These are phyloP conservation scores for Funneliformis caledonium DNA, from an alignment of 371 early-diverging fungal species.

Conservation along the genomic window DNA sequence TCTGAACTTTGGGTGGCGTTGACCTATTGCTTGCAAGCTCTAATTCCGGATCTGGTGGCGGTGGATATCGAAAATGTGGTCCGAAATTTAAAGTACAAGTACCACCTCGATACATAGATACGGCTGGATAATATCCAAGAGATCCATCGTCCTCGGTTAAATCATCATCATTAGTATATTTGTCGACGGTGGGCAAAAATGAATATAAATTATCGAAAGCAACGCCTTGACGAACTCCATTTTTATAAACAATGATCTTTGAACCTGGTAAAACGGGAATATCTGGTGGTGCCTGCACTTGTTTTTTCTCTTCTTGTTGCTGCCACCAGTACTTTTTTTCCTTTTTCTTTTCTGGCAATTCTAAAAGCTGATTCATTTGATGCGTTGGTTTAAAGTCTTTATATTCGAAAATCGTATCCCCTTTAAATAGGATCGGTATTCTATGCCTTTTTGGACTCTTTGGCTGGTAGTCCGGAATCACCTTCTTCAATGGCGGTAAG, in stretches of 20 bases:
- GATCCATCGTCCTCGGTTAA: slow-evolving; percentile 70
- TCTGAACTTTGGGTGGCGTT: not conserved
- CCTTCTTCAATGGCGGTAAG: slow-evolving; percentile 54
- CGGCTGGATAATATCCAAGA: slow-evolving; percentile 70
- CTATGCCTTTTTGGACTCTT: slow-evolving; percentile 60
- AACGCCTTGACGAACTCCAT: slow-evolving; percentile 67
- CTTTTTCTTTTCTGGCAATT: slow-evolving; percentile 47
- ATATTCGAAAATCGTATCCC: slow-evolving; percentile 69
- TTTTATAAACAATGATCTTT: slow-evolving; percentile 67
- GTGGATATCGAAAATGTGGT: slow-evolving; percentile 66
- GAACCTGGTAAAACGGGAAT: slow-evolving; percentile 57
- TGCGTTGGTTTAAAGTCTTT: slow-evolving; percentile 67
- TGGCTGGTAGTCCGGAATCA: slow-evolving; percentile 42
- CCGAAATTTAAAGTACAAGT: slow-evolving; percentile 72
- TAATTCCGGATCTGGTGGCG: slow-evolving; percentile 51
- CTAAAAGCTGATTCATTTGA: slow-evolving; percentile 57
- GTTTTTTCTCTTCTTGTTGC: slow-evolving; percentile 39
- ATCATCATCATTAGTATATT: slow-evolving; percentile 54
- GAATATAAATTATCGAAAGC: slow-evolving; percentile 67
- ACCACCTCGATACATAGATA: slow-evolving; percentile 70
- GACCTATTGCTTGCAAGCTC: slow-evolving; percentile 43
- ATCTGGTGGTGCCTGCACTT: slow-evolving; percentile 39
- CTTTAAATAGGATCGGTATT: slow-evolving; percentile 66
- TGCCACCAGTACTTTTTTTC: slow-evolving; percentile 43
- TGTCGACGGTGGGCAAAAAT: slow-evolving; percentile 54